Evolutionary conservation across 2,329 filamentous ascomycete genomes (phyloP).

Genomic region (Chalaropsis ovoidea): DNA sequence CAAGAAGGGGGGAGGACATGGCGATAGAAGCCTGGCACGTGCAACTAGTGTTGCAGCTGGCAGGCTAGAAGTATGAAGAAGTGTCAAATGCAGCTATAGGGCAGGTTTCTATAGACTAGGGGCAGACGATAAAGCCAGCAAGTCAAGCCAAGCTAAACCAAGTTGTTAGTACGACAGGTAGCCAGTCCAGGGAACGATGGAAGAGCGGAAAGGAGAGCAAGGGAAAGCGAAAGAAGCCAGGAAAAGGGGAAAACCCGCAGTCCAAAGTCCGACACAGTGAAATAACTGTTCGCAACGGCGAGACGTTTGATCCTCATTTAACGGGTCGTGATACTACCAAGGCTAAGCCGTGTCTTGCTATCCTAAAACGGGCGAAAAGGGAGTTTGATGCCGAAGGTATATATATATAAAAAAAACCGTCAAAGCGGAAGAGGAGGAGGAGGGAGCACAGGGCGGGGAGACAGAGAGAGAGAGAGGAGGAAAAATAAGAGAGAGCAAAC

Average conservation of each 20-base stretch:
- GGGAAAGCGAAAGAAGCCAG: not conserved
- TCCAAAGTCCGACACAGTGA: conserved; percentile 5
- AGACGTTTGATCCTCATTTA: conserved; percentile 16
- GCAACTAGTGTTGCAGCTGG: not conserved
- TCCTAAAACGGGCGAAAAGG: not conserved
- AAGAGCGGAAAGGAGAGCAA: conserved; percentile 4
- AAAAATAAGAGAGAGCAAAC: not conserved
- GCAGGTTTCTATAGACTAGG: not conserved
- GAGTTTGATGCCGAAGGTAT: conserved; percentile 10
- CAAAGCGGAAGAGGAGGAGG: not conserved
- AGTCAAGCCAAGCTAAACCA: too few relatives aligned
- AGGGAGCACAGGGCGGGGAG: not conserved
- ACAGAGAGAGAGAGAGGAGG: not conserved
- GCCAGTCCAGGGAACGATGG: not conserved
- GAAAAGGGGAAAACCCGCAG: conserved; percentile 1
- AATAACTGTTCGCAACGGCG: not conserved
- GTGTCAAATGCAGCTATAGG: not conserved
- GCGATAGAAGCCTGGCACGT: not conserved
- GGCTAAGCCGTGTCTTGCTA: conserved; percentile 9
- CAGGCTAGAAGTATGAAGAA: conserved; percentile 3
- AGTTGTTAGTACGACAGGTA: not conserved
- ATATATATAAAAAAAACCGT: not conserved
- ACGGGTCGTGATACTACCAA: conserved; percentile 5
- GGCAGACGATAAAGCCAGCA: not conserved
- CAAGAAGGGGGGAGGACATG: not conserved